Base-by-base conservation (phyloP, 2,329 filamentous ascomycete genomes). In the Dactylellina cionopaga region DNA sequence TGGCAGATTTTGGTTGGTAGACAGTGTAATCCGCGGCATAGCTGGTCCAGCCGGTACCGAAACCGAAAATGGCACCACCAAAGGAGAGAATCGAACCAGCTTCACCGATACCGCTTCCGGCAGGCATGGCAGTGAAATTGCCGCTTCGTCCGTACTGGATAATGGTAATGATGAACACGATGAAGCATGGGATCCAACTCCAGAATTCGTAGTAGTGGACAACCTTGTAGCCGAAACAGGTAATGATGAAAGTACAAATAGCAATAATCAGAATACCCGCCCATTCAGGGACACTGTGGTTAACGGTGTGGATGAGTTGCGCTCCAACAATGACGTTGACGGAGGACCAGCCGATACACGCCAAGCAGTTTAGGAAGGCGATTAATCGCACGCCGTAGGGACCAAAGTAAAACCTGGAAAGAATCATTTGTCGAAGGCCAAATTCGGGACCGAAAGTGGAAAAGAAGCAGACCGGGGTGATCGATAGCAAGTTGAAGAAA, bases 241-340 rank as follows among this genome's bases (percentile, higher is more conserved):
- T 89, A 74, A 94, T 83, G 46, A 88, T 62, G 56, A 92, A 85
- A 0, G 90, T 92, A 75, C 85, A 85, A 55, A 88, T 79, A 7
- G 89, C 86, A 75, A 93, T 91, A 74, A 93, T 85, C 37, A 94
- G 80, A 73, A 95, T 90, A 17, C 90, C 91, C 0, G 89, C 90
- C 78, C 84, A 89, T 46, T 90, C 89, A 5, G 90, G 89, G 75
- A 93, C 87, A 52, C 85, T 80, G 46, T 80, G 78, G 78, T 92
- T 92, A 46, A 94, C 88, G 0, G 91, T 89, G 64, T 91, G 84
- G 76, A 95, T 84, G 5, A 94, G 84, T 79, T 94, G 89, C 0
- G 90, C 90, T 15, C 90, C 91, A 13, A 94, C 90, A 74, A 95
- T 92, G 60, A 87, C 86, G 78, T 95, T 94, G 75, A 92, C 88